These are phyloP conservation scores for Corniculantispora saksenae DNA, from an alignment of 2,329 filamentous ascomycete species.

Conservation along the genomic window DNA sequence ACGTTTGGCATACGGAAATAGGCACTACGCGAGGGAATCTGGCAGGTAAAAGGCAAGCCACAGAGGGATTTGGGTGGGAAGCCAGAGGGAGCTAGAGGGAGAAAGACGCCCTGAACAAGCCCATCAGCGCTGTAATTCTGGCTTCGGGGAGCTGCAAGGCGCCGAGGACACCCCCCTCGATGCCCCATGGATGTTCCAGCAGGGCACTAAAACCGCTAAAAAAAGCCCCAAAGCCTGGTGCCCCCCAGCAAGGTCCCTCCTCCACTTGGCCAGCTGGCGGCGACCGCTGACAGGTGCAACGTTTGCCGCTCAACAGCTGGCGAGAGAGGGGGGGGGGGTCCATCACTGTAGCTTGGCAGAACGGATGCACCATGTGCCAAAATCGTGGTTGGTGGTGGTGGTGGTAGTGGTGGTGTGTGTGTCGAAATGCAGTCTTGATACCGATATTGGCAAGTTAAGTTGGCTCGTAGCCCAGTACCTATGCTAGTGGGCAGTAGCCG, in stretches of 20 bases:
- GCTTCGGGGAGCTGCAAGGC: background rate
- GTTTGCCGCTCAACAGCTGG: background rate
- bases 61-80: too few species aligned
- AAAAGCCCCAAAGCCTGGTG: background rate
- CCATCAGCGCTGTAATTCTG: background rate
- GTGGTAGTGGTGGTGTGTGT: too few species aligned
- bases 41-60: background rate
- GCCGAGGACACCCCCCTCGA: background rate
- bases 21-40: background rate
- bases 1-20: background rate
- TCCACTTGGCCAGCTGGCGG: conserved; percentile 3
- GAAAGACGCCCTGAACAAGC: background rate
- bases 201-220: background rate
- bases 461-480: too few species aligned
- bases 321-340: too few species aligned
- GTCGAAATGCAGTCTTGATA: background rate
- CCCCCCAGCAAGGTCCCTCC: background rate
- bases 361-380: too few species aligned
- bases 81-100: too few species aligned
- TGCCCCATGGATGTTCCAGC: too few species aligned
- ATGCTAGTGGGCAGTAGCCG: too few species aligned
- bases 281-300: conserved; percentile 7
- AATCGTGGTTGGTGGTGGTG: too few species aligned
- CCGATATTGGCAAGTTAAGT: too few species aligned
- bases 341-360: too few species aligned